These are phyloP conservation scores for Zea mays DNA, from an alignment of 176 grass and related monocot species.

Conservation along the genomic window DNA sequence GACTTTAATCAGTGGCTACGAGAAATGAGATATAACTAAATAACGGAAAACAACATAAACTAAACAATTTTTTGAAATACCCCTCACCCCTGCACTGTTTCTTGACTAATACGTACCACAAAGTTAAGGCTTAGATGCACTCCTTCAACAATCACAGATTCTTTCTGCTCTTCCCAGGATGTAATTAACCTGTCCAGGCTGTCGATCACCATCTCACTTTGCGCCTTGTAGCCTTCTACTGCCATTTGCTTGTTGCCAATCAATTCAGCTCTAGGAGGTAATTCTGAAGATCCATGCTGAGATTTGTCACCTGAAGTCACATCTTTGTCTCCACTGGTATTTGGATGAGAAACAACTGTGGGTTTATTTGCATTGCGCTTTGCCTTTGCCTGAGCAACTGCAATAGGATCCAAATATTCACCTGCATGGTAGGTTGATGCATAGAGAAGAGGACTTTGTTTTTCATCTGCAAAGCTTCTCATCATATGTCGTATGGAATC, in stretches of 20 bases:
- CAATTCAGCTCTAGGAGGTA: slow-evolving; percentile 51
- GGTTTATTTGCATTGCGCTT: slow-evolving; percentile 82
- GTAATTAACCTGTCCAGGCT: slow-evolving; percentile 91
- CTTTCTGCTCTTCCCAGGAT: slow-evolving; percentile 93
- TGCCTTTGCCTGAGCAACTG: slow-evolving; percentile 74
- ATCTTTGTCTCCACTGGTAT: slow-evolving; percentile 44
- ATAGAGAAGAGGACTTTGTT: slow-evolving; percentile 85
- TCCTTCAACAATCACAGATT: slow-evolving; percentile 94
- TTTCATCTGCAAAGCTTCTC: slow-evolving; percentile 83
- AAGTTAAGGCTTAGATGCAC: slow-evolving; percentile 99
- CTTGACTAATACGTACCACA: slow-evolving; percentile 59
- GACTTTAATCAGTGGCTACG: slow-evolving; percentile 29
- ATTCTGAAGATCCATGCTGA: slow-evolving; percentile 36
- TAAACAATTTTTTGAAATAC: slow-evolving; percentile 22
- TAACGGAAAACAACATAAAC: slow-evolving; percentile 12
- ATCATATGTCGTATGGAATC: slow-evolving; percentile 99
- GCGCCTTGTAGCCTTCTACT: slow-evolving; percentile 92
- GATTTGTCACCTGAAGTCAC: slow-evolving; percentile 50
- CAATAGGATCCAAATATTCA: slow-evolving; percentile 77
- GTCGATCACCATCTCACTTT: slow-evolving; percentile 96
- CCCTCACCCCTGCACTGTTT: neutral
- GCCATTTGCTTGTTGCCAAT: slow-evolving; percentile 82
- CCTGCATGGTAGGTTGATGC: slow-evolving; percentile 98
- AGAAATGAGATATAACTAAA: slow-evolving; percentile 28
- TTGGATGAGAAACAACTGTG: slow-evolving; percentile 43